phyloP scores from a whole-genome alignment of 305 asterid genomes.

The Fraxinus paxiana region DNA sequence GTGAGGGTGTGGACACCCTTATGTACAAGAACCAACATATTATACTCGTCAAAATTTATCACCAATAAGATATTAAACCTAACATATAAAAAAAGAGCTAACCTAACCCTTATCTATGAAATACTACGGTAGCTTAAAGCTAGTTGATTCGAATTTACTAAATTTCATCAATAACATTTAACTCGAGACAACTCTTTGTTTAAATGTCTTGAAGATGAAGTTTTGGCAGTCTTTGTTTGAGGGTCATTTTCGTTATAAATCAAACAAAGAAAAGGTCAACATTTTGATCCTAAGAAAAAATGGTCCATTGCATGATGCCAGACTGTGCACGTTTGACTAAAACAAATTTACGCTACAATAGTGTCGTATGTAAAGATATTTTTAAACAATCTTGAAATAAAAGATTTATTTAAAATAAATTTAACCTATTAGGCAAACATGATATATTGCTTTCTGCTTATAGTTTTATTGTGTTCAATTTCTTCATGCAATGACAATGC shows the following conservation, averaged over 20 bases:
- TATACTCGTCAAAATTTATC: neutral
- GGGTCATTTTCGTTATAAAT: neutral
- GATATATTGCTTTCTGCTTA: neutral
- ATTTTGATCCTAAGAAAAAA: neutral
- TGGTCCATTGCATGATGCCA: neutral
- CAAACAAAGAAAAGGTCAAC: neutral
- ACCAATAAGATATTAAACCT: neutral
- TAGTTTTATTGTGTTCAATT: neutral
- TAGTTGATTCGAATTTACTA: neutral
- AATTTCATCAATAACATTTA: neutral
- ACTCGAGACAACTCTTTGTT: neutral
- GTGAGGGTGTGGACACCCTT: no score
- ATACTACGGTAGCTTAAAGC: neutral
- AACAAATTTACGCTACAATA: neutral
- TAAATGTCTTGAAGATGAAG: neutral
- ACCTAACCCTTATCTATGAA: neutral
- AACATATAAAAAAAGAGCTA: neutral
- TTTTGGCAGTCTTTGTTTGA: neutral
- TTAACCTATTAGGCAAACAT: neutral
- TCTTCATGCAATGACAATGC: neutral
- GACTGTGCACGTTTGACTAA: neutral
- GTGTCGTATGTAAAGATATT: neutral
- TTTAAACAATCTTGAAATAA: neutral
- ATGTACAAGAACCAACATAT: no score
- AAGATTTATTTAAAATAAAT: neutral